Conservation (phyloP, 1,284 basidiomycete genomes). For the Afroboletus lepidellus region DNA sequence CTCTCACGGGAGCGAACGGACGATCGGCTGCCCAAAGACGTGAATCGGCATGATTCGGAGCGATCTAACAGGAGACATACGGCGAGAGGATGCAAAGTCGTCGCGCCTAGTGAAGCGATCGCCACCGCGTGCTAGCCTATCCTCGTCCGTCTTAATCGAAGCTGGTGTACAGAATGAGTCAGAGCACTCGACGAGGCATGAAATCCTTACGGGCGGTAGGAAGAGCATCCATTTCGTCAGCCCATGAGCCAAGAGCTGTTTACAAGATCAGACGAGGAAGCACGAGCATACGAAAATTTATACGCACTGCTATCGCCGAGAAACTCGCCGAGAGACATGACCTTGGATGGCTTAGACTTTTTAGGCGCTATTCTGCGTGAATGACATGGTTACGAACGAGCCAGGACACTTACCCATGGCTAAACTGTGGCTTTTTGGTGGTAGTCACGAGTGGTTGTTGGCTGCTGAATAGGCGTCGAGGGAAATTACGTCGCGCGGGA, state of each 20-base stretch:
- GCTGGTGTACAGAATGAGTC: constrained; percentile 43
- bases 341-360: constrained; percentile 75
- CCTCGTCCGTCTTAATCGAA: constrained; percentile 59
- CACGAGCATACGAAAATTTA: constrained; percentile 17
- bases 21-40: constrained; percentile 54
- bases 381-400: background rate
- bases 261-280: constrained; percentile 20
- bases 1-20: constrained; percentile 58
- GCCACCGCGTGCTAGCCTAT: constrained; percentile 42
- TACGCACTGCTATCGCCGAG: constrained; percentile 75
- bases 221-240: constrained; percentile 92
- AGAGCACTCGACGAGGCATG: constrained; percentile 7
- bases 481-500: constrained; percentile 22
- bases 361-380: constrained; percentile 64
- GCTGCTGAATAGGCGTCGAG: constrained; percentile 15
- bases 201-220: constrained; percentile 81
- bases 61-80: constrained; percentile 41
- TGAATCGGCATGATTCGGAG: constrained; percentile 13
- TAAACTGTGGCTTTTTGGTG: constrained; percentile 14
- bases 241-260: constrained; percentile 86
- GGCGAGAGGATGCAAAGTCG: constrained; percentile 59
- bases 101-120: constrained; percentile 59
- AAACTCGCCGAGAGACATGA: constrained; percentile 85
- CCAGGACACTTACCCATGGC: constrained; percentile 26
- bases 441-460: constrained; percentile 6